Evolutionary conservation across 352 stramenopile species (phyloP).

Genomic region (Phytophthora niederhauseri): DNA sequence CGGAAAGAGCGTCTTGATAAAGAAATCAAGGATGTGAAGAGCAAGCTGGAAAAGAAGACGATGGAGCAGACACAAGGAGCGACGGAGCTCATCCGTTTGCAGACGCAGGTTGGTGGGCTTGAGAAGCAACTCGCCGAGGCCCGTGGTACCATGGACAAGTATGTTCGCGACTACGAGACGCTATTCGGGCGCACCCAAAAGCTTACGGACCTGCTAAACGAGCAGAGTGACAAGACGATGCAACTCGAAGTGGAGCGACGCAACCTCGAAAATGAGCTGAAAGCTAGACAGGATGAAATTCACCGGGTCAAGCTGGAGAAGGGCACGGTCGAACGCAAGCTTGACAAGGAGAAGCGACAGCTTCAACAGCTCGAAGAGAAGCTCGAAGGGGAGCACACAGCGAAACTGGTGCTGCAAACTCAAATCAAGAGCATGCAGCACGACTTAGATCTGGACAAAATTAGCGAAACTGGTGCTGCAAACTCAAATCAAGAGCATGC

Average conservation of each 20-base stretch:
- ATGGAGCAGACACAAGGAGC: conserved; percentile 55
- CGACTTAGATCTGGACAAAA: conserved; percentile 80
- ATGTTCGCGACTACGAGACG: conserved; percentile 93
- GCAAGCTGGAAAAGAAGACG: conserved; percentile 89
- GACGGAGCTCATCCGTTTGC: conserved; percentile 61
- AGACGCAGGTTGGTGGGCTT: conserved; percentile 75
- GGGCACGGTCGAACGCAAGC: conserved; percentile 88
- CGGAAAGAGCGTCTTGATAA: conserved; percentile 92
- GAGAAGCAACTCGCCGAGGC: conserved; percentile 89
- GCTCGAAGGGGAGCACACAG: conserved; percentile 90
- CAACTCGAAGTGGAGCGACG: conserved; percentile 81
- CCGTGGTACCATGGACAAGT: conserved; percentile 93
- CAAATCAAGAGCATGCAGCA: conserved; percentile 86
- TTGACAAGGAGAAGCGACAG: conserved; percentile 88
- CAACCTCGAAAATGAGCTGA: conserved; percentile 88
- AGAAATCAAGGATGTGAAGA: conserved; percentile 91
- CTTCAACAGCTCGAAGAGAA: conserved; percentile 91
- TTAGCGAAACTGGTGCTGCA: conserved; percentile 84
- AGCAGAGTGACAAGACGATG: conserved; percentile 91
- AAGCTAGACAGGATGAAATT: conserved; percentile 84
- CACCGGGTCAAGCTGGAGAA: conserved; percentile 90
- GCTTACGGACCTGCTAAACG: conserved; percentile 92
- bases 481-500: conserved; percentile 84
- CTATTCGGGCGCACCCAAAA: conserved; percentile 92
- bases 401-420: conserved; percentile 81